Percentiles rank a stretch among this genome's conserved stretches.
Evolutionary conservation across 495 filamentous ascomycete species (phyloP).

Genomic region (Penicillium nucicola): DNA sequence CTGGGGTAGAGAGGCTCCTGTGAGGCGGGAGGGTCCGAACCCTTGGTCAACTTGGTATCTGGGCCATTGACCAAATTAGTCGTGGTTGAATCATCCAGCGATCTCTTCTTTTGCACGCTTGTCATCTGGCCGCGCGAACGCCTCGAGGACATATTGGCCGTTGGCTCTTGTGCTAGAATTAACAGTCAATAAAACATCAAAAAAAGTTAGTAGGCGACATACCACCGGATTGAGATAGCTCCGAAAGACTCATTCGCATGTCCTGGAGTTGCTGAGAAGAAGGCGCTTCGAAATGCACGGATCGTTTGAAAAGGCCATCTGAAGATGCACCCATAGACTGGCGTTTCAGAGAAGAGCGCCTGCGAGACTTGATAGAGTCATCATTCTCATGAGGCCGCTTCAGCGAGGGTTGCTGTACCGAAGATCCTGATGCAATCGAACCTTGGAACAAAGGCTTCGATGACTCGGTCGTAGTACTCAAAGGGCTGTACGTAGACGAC

Average conservation of each 20-base stretch:
- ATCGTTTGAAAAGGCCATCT: not conserved
- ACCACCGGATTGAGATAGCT: too few relatives aligned
- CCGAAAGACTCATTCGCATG: too few relatives aligned
- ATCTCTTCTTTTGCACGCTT: conserved; percentile 13
- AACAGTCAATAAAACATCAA: too few relatives aligned
- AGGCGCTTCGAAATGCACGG: not conserved
- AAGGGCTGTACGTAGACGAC: conserved; percentile 1
- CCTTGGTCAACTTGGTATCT: conserved; percentile 23
- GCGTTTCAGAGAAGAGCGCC: conserved; percentile 4
- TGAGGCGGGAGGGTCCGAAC: not conserved
- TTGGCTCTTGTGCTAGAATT: too few relatives aligned
- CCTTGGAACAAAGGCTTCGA: not conserved
- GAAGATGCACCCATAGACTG: not conserved
- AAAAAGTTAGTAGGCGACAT: too few relatives aligned
- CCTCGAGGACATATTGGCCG: not conserved
- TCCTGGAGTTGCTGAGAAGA: too few relatives aligned
- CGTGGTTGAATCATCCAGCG: conserved; percentile 17
- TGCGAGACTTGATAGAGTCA: not conserved
- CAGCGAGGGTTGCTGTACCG: not conserved
- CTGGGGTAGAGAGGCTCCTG: conserved; percentile 6
- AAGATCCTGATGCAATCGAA: not conserved
- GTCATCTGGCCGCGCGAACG: not conserved
- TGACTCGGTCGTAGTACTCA: not conserved
- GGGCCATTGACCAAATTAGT: conserved; percentile 10
- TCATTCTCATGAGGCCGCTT: not conserved